A percentile compares a stretch with the other conserved stretches of the same genome.
These are phyloP conservation scores for Chytridium lagenaria DNA, from an alignment of 371 early-diverging fungal genomes.

Conservation along the genomic window DNA sequence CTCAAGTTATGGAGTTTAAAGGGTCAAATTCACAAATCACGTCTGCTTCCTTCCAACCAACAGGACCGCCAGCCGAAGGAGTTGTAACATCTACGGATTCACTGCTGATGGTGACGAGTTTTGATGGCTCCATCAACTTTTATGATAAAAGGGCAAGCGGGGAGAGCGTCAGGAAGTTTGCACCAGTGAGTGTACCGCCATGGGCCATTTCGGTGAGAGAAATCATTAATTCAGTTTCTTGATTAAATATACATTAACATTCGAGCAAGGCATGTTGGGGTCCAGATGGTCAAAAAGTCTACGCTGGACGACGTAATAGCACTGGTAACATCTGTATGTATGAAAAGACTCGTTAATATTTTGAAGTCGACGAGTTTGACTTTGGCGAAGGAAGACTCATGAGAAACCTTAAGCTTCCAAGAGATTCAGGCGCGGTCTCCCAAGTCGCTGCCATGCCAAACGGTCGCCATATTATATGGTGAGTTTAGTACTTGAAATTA, in stretches of 20 bases:
- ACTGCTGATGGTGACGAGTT: slow-evolving; percentile 78
- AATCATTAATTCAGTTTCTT: background rate
- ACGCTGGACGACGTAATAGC: slow-evolving; percentile 69
- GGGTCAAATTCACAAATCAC: slow-evolving; percentile 85
- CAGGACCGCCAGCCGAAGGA: slow-evolving; percentile 38
- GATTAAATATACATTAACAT: background rate
- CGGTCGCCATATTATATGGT: slow-evolving; percentile 83
- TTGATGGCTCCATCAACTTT: slow-evolving; percentile 81
- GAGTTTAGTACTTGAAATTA: slow-evolving; percentile 32
- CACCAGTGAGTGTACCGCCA: slow-evolving; percentile 71
- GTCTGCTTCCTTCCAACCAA: slow-evolving; percentile 74
- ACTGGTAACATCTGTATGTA: slow-evolving; percentile 51
- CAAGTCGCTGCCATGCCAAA: slow-evolving; percentile 80
- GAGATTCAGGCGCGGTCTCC: slow-evolving; percentile 89
- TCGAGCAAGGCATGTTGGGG: slow-evolving; percentile 79
- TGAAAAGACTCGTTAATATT: background rate
- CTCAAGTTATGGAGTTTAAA: slow-evolving; percentile 67
- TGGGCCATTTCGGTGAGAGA: slow-evolving; percentile 80
- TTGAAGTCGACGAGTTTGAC: slow-evolving; percentile 90
- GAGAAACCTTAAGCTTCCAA: slow-evolving; percentile 81
- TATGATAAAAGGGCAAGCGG: slow-evolving; percentile 82
- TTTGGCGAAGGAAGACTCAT: slow-evolving; percentile 68
- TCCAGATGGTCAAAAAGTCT: slow-evolving; percentile 51
- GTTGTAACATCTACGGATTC: background rate
- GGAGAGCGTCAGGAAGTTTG: slow-evolving; percentile 61